Percentiles rank a stretch among this genome's conserved stretches.
Conservation (phyloP, 1,284 basidiomycete species). For the Psilocybe mexicana region DNA sequence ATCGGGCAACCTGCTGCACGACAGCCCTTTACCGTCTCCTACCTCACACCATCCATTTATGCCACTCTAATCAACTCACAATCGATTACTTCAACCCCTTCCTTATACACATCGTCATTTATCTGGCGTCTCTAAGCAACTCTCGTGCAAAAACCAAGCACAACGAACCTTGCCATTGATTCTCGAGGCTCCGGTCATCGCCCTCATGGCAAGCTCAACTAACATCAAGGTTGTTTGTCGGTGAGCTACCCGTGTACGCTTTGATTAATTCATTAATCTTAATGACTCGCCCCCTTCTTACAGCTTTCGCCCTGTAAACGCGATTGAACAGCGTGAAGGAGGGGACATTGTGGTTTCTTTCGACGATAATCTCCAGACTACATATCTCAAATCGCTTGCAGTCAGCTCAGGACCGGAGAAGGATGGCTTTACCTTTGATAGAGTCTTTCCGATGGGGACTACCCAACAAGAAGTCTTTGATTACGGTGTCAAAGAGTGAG, state of each 20-base stretch:
- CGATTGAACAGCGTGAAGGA: slow-evolving; percentile 87
- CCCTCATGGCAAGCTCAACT: slow-evolving; percentile 69
- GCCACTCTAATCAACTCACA: slow-evolving; percentile 12
- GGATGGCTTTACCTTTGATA: slow-evolving; percentile 96
- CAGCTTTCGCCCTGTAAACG: slow-evolving; percentile 95
- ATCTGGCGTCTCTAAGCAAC: slow-evolving; percentile 4
- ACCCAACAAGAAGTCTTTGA: slow-evolving; percentile 96
- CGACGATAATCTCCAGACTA: slow-evolving; percentile 82
- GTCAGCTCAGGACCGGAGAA: slow-evolving; percentile 75
- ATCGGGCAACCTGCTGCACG: slow-evolving; percentile 10
- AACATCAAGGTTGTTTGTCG: slow-evolving; percentile 96
- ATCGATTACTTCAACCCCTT: not conserved
- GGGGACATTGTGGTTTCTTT: slow-evolving; percentile 93
- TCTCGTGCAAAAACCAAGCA: slow-evolving; percentile 11
- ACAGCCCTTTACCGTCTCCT: not conserved
- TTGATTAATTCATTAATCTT: not conserved
- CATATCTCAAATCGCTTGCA: slow-evolving; percentile 75
- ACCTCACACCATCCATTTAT: slow-evolving; percentile 13
- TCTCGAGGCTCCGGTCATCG: slow-evolving; percentile 15
- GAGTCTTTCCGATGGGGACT: slow-evolving; percentile 93
- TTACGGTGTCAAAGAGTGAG: slow-evolving; percentile 95
- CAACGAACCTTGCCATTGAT: slow-evolving; percentile 19
- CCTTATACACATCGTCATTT: slow-evolving; percentile 6
- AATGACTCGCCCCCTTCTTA: slow-evolving; percentile 5
- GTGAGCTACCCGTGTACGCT: slow-evolving; percentile 44